Base-by-base conservation (phyloP, 345 rosid species). In the Populus deltoides region DNA sequence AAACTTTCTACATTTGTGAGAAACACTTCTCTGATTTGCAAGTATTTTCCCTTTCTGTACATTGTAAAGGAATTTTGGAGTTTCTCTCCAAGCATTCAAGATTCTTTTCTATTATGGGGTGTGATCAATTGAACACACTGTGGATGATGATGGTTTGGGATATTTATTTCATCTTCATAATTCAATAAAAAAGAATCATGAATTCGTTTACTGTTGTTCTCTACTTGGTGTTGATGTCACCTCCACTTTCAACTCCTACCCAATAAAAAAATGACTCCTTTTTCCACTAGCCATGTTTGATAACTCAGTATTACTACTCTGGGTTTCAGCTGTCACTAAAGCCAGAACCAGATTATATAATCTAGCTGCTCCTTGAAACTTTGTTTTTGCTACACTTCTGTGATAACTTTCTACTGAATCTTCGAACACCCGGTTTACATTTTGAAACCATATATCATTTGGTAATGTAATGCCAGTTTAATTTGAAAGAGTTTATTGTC, bases 1-100 rank as follows among this genome's bases (percentile, higher is more conserved):
- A 70, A 90, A 91, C 78, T 90, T 97, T 78, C 92, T 97, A 25
- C 85, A 96, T 80, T 75, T 91, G 31, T 96, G 86, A 91, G 9
- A n/a, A 7, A 18, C 45, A 41, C 29, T 10, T 69, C 15, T 69
- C 39, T 47, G 9, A 22, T 63, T 68, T 80, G 86, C 78, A 80
- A 81, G 78, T 84, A 79, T 67, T 73, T 70, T 27, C 51, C 69
- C 17, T 24, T 79, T 73, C 68, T 80, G 80, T 81, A 83, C 77
- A 86, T 10, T 86, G 82, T 73, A 41, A 79, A 83, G 68, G 77
- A 78, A 85, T 84, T 78, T 81, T 83, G 84, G 87, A 83, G 84
- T 75, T 70, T 75, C 72, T 80, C 66, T 71, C 85, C 76, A 74
- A 51, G 78, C 17, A 16, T 79, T 61, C 72, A 68, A 59, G n/a